Base-by-base conservation (phyloP, 2,329 filamentous ascomycete genomes). In the Colletotrichum filicis region DNA sequence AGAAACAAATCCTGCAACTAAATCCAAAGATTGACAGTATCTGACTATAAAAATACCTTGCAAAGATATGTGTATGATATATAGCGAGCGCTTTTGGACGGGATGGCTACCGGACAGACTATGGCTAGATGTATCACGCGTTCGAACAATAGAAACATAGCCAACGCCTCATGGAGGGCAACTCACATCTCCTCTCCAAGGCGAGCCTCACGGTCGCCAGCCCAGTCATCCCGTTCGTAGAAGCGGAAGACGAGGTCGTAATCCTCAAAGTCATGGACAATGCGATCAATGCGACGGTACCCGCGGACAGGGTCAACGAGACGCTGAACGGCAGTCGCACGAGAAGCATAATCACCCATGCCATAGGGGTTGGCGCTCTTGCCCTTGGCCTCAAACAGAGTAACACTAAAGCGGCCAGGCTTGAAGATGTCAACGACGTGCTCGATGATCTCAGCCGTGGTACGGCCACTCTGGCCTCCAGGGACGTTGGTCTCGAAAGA, bases 401-500 rank as follows among this genome's bases (percentile, higher is more conserved):
- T 99, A 70, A 99, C 94, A 79, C 94, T 98, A 88, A 99, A 99
- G 66, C 96, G 93, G n/a, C 96, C 96, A 0, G 97, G 97, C 81
- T 95, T 95, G 90, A 99, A 99, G 80, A 99, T 99, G 75, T 91
- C 89, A 57, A 98, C 95, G 1, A 98, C 97, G 76, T 98, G 95
- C 82, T 98, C 92, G 74, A 99, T 93, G 73, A 98, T 93, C 76
- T 98, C 96, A 30, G 92, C 91, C 0, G 96, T 98, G 81, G 95
- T 93, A 75, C 95, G 93, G 19, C 95, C 95, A 69, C 91, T 94
- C 85, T 98, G 95, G 5, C 92, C 92, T 30, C 95, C 93, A 1
- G 97, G 97, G 4, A 99, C 96, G 78, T 98, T 99, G 76, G 97
- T 98, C 87, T 99, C 97, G 80, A 99, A 99, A 2, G 95, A 98